These are phyloP conservation scores for Aspergillaceae sp. DNA, from an alignment of 2,329 filamentous ascomycete genomes.

Conservation along the genomic window DNA sequence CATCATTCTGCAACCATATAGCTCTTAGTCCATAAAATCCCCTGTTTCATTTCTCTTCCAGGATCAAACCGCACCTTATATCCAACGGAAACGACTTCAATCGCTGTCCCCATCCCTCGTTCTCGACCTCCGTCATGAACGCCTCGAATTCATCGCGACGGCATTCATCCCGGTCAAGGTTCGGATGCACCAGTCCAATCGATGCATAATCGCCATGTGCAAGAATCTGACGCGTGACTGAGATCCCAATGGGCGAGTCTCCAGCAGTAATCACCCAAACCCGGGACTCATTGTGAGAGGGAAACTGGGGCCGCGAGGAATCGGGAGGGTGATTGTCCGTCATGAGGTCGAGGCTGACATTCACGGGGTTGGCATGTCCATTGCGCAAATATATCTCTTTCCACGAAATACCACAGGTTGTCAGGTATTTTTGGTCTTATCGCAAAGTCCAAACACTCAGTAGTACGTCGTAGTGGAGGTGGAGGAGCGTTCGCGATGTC, in stretches of 20 bases:
- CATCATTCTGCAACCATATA: slow-evolving; percentile 39
- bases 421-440: not conserved
- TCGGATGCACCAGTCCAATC: slow-evolving; percentile 68
- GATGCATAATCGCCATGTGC: slow-evolving; percentile 88
- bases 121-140: slow-evolving; percentile 56
- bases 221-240: slow-evolving; percentile 70
- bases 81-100: slow-evolving; percentile 56
- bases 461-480: too few relatives aligned
- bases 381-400: slow-evolving; percentile 11
- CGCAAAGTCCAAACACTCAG: not conserved
- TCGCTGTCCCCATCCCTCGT: slow-evolving; percentile 72
- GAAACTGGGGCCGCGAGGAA: slow-evolving; percentile 42
- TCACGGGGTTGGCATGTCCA: slow-evolving; percentile 19
- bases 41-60: not conserved
- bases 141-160: slow-evolving; percentile 71
- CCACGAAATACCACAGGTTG: not conserved
- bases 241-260: slow-evolving; percentile 74
- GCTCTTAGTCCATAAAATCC: not conserved
- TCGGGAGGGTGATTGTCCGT: slow-evolving; percentile 28
- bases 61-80: slow-evolving; percentile 36
- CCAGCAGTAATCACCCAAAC: slow-evolving; percentile 90
- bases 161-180: slow-evolving; percentile 64
- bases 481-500: not conserved
- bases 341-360: slow-evolving; percentile 22
- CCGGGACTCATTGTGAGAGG: slow-evolving; percentile 58